Conservation (phyloP, 1,284 basidiomycete species). For the Stereum hirsutum region DNA sequence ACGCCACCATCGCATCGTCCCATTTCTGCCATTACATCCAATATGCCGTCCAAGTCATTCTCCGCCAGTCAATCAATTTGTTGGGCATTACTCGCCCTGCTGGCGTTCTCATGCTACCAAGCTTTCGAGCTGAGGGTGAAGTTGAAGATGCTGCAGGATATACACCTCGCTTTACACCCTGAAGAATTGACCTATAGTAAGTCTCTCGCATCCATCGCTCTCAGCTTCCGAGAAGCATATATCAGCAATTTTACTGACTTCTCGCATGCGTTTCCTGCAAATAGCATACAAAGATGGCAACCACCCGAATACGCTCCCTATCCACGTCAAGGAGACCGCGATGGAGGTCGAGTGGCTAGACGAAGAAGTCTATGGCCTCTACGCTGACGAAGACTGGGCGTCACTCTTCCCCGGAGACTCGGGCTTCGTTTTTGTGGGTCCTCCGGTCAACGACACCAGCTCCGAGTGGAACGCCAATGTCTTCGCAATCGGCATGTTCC, state of each 20-base stretch:
- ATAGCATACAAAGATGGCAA: background rate
- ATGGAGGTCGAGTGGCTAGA: constrained; percentile 1
- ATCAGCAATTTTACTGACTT: background rate
- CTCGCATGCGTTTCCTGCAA: background rate
- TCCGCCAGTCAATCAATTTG: no score
- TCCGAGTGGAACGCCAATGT: background rate
- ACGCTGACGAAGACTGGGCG: background rate
- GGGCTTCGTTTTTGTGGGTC: background rate
- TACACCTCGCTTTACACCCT: no score
- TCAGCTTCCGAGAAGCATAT: no score
- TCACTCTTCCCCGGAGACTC: background rate
- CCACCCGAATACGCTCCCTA: background rate
- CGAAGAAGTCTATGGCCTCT: background rate
- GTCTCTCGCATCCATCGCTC: no score
- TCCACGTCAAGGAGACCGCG: background rate
- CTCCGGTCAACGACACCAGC: background rate
- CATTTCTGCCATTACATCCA: no score
- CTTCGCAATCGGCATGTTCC: constrained; percentile 5
- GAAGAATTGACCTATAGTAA: no score
- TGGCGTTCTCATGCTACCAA: no score
- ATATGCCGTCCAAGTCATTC: no score
- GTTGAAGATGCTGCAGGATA: no score
- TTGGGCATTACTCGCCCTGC: no score
- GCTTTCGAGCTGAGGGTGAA: no score
- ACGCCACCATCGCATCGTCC: no score